phyloP scores from a whole-genome alignment of 2,329 filamentous ascomycete species.

The Pestalotiopsis sp. region DNA sequence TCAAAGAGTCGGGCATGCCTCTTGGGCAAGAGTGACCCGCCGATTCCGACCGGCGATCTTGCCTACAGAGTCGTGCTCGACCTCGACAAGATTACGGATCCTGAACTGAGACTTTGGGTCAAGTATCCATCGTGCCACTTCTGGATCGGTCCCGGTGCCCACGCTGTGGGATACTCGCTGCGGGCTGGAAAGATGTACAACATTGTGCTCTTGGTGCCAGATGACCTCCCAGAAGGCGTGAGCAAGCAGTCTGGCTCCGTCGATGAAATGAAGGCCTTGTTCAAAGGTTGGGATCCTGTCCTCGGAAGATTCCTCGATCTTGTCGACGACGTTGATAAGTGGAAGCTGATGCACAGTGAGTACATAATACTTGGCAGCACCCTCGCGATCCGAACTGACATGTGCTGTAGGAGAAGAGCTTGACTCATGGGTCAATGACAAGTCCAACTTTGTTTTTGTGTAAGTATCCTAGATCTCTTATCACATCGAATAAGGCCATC shows the following conservation, averaged over 20 bases:
- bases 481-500: neutral
- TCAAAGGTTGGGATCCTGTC: conserved; percentile 67
- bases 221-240: conserved; percentile 59
- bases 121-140: conserved; percentile 55
- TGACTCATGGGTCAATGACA: conserved; percentile 55
- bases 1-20: conserved; percentile 56
- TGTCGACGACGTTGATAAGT: conserved; percentile 66
- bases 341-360: conserved; percentile 64
- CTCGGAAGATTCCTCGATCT: conserved; percentile 43
- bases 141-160: conserved; percentile 65
- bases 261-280: conserved; percentile 63
- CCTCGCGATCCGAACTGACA: neutral
- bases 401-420: conserved; percentile 45
- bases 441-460: conserved; percentile 53
- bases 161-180: conserved; percentile 66
- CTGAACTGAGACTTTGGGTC: conserved; percentile 54
- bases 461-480: conserved; percentile 25
- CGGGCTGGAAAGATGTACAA: conserved; percentile 64
- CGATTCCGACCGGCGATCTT: conserved; percentile 63
- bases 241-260: conserved; percentile 54
- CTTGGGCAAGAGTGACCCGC: conserved; percentile 46
- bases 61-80: conserved; percentile 65
- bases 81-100: conserved; percentile 53
- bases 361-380: conserved; percentile 15
- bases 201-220: conserved; percentile 66